phyloP scores from a whole-genome alignment of 2,329 filamentous ascomycete genomes.

The Ophioceras dolichostomum region DNA sequence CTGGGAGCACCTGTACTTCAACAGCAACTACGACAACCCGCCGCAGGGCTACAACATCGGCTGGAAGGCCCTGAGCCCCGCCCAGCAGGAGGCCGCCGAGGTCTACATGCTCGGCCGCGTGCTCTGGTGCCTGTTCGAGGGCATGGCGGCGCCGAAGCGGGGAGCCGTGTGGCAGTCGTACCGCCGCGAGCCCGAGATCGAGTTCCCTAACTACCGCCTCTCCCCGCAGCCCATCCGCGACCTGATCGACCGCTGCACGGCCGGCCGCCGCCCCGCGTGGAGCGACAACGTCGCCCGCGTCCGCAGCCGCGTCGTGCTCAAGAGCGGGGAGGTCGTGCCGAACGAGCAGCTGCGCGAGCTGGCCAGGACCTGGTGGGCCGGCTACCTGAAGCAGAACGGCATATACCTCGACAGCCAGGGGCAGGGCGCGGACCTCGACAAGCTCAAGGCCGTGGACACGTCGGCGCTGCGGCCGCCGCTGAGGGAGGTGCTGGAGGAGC shows the following conservation, averaged over 20 bases:
- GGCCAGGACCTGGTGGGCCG: slow-evolving; percentile 1
- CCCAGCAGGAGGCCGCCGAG: slow-evolving; percentile 44
- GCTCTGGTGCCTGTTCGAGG: slow-evolving; percentile 52
- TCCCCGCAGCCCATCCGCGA: slow-evolving; percentile 6
- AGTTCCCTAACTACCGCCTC: slow-evolving; percentile 37
- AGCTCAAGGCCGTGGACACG: slow-evolving; percentile 1
- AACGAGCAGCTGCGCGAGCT: background rate
- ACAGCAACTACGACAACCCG: slow-evolving; percentile 31
- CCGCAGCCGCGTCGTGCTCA: slow-evolving; percentile 2
- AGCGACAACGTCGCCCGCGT: slow-evolving; percentile 2
- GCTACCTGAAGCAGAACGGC: slow-evolving; percentile 1
- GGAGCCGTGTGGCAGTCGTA: slow-evolving; percentile 49
- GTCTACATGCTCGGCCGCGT: slow-evolving; percentile 51
- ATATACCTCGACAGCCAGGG: slow-evolving; percentile 1
- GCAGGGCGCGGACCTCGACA: slow-evolving; percentile 2
- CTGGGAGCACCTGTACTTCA: slow-evolving; percentile 18
- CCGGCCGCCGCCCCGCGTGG: slow-evolving; percentile 1
- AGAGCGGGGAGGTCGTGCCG: slow-evolving; percentile 3
- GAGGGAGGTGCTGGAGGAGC: slow-evolving; percentile 1
- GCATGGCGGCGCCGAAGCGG: slow-evolving; percentile 42
- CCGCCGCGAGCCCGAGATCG: slow-evolving; percentile 38
- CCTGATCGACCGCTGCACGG: slow-evolving; percentile 7
- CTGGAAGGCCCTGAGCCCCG: slow-evolving; percentile 38
- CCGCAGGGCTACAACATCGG: slow-evolving; percentile 39
- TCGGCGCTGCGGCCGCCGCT: slow-evolving; percentile 1